Evolutionary conservation across 2,329 filamentous ascomycete genomes (phyloP).

Genomic region (Claviceps humidiphila): DNA sequence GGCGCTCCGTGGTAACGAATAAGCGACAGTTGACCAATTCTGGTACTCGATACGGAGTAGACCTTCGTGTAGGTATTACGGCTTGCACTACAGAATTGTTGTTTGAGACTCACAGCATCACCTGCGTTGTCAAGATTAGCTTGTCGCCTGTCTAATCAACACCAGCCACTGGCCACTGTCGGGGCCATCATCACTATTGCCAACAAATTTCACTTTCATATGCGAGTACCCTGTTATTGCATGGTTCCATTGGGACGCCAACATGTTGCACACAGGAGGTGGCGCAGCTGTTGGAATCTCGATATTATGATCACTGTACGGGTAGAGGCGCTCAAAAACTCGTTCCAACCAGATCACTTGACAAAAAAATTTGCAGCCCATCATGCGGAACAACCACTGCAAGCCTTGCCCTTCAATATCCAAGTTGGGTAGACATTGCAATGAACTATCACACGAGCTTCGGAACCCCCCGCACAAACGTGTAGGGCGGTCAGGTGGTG

Average conservation of each 20-base stretch:
- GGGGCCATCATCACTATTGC: not conserved
- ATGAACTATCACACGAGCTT: too few species aligned
- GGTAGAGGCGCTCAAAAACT: too few species aligned
- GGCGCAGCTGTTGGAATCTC: too few species aligned
- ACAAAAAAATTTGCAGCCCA: too few species aligned
- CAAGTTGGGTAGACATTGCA: too few species aligned
- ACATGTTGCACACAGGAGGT: not conserved
- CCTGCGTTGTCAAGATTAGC: not conserved
- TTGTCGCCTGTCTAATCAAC: not conserved
- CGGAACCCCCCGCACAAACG: too few species aligned
- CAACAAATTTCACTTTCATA: not conserved
- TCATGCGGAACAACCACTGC: too few species aligned
- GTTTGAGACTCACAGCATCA: not conserved
- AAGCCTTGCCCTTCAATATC: too few species aligned
- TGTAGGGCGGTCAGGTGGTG: too few species aligned
- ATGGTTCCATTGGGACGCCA: not conserved
- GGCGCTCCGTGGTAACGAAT: not conserved
- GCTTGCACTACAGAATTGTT: not conserved
- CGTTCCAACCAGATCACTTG: too few species aligned
- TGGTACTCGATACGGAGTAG: not conserved
- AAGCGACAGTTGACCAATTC: not conserved
- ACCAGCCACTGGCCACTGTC: not conserved
- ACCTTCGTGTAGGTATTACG: not conserved
- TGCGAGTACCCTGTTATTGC: not conserved
- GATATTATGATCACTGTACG: too few species aligned